Evolutionary conservation across 140 eudicot species (phyloP), one percentile per base, ranked within the genome.

Genomic region (Senecio squalidus): DNA sequence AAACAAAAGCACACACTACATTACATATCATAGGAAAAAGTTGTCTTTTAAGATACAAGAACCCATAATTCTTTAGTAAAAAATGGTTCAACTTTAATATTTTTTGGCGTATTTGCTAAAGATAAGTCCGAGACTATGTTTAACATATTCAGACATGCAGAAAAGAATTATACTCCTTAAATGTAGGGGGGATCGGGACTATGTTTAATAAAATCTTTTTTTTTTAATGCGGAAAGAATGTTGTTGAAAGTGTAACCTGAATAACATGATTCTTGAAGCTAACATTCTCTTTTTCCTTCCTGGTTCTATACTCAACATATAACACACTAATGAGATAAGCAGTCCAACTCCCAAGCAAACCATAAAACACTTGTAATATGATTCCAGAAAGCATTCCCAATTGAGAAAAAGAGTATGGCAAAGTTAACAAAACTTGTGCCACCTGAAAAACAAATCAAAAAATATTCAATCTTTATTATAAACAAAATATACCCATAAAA

Each of bases 181-280:
- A n/a, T n/a, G n/a, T n/a, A n/a, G n/a, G n/a, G n/a, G n/a, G n/a
- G n/a, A n/a, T n/a, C n/a, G n/a, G n/a, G n/a, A n/a, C n/a, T n/a
- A n/a, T n/a, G n/a, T n/a, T n/a, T n/a, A n/a, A n/a, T n/a, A n/a
- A n/a, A n/a, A 6, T 26, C 0, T 27, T 17, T 17, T 21, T 56
- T 20, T 64, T 20, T 0, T 1, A n/a, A 9, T 13, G 2, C 6
- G 22, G 14, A 50, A n/a, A 2, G 36, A 34, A 22, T 48, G 57
- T 30, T 15, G 25, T 31, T 45, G 45, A 31, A 50, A 54, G 57
- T n/a, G 53, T 1, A 61, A 70, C 76, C 95, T 85, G 95, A 26
- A 85, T 85, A 62, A 85, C 80, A 78, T 85, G 95, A 68, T 85
- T 85, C 67, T 82, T 85, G 95, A 85, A 85, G 78, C 76, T 78